Evolutionary conservation across 805 yeast genomes (phyloP).

Genomic region (Pichia thaimueangensis): DNA sequence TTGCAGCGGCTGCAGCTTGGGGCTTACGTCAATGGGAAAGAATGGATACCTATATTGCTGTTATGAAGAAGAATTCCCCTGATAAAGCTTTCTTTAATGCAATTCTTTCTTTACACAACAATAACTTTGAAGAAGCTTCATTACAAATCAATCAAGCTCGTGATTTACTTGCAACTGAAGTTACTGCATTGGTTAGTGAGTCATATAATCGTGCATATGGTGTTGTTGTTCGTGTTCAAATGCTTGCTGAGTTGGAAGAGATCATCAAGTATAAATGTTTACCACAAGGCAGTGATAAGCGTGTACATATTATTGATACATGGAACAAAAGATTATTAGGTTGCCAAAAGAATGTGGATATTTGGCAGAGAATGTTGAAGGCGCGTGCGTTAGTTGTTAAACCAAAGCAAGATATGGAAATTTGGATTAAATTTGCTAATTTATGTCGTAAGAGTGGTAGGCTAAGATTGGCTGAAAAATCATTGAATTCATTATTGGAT

Average conservation of each 20-base stretch:
- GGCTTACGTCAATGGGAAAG: slow-evolving; percentile 95
- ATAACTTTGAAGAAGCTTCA: slow-evolving; percentile 76
- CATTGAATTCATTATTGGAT: slow-evolving; percentile 72
- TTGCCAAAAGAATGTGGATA: slow-evolving; percentile 94
- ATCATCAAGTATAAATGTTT: slow-evolving; percentile 81
- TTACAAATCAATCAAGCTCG: slow-evolving; percentile 78
- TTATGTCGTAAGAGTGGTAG: slow-evolving; percentile 92
- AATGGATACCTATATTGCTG: slow-evolving; percentile 85
- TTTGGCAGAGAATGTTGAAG: slow-evolving; percentile 95
- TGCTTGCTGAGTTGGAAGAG: slow-evolving; percentile 95
- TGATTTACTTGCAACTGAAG: slow-evolving; percentile 84
- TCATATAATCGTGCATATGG: slow-evolving; percentile 95
- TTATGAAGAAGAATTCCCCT: slow-evolving; percentile 88
- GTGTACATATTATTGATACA: slow-evolving; percentile 74
- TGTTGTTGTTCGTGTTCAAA: slow-evolving; percentile 93
- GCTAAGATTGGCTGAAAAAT: slow-evolving; percentile 85
- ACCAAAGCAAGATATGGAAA: slow-evolving; percentile 94
- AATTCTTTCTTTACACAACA: slow-evolving; percentile 75
- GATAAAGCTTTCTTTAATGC: slow-evolving; percentile 95
- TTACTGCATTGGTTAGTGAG: slow-evolving; percentile 90
- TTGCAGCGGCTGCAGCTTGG: slow-evolving; percentile 99
- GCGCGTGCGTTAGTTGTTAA: slow-evolving; percentile 88
- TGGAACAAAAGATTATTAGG: slow-evolving; percentile 93
- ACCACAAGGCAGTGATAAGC: slow-evolving; percentile 76
- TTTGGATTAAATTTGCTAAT: slow-evolving; percentile 98